These are phyloP conservation scores for Coelastrella sp. DNA, from an alignment of 139 green algal species.

Conservation along the genomic window DNA sequence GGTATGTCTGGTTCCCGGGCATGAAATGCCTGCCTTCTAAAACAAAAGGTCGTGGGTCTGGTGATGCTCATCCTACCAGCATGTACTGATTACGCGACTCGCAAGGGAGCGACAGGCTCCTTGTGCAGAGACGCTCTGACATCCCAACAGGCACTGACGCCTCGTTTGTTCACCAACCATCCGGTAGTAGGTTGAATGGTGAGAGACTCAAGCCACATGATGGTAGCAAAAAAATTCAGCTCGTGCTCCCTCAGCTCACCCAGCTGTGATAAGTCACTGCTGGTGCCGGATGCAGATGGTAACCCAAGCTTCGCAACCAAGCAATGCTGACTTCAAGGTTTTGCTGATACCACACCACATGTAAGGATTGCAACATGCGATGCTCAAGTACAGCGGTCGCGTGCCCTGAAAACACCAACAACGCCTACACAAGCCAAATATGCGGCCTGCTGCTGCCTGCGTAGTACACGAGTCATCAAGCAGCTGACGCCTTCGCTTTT, in stretches of 20 bases:
- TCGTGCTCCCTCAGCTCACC: no score
- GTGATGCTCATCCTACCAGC: not conserved
- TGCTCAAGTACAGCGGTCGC: no score
- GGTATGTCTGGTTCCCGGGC: conserved; percentile 11
- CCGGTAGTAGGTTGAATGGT: not conserved
- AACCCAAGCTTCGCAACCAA: no score
- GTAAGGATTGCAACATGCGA: no score
- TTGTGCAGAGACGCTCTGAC: not conserved
- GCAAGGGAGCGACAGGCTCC: not conserved
- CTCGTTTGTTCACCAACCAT: not conserved
- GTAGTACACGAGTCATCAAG: not conserved
- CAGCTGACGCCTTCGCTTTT: conserved; percentile 25
- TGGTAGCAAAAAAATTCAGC: no score
- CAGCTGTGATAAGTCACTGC: no score
- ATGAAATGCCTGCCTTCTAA: not conserved
- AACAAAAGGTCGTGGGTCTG: not conserved
- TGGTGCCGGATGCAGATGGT: no score
- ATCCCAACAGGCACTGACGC: not conserved
- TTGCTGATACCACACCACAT: no score
- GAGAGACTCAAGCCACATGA: not conserved
- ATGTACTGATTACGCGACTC: not conserved
- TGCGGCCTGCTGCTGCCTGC: not conserved
- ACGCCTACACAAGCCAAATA: not conserved
- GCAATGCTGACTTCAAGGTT: not conserved
- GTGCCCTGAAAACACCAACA: not conserved